Base-by-base conservation (phyloP, 1,284 basidiomycete genomes). In the Athelia sp. region DNA sequence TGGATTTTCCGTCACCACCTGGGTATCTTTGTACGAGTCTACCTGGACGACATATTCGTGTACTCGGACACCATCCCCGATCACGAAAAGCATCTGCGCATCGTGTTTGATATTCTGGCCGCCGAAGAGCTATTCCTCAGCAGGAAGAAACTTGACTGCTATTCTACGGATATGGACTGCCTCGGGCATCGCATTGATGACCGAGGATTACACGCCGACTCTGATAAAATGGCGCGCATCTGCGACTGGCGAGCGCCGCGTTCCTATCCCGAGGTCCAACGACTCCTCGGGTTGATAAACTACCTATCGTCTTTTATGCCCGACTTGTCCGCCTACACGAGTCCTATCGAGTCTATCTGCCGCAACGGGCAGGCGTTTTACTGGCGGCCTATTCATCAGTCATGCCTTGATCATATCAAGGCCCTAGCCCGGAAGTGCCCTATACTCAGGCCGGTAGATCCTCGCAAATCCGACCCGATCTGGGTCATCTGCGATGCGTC, bases 221-320 rank as follows among this genome's bases (percentile, higher is more conserved):
- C 51, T 17, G 50, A 63, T 42, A 62, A 64, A 44, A 50, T 65
- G 18, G 53, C 52, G 3, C n/a, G 45, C 1, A 58, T 68, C 4
- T 38, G 53, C 0, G 58, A 66, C 1, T 73, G 70, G 71, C 26
- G 54, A 32, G 51, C 45, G 2, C 72, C 69, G 0, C 46, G 58
- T 0, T 58, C 55, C 10, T 66, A 62, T 31, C 60, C 70, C n/a
- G 66, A 72, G 15, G 57, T 76, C 0, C 68, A 69, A 43, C 50
- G 58, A 13, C 75, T 75, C 43, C 48, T 75, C 0, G 73, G 71
- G 1, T 54, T 71, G 0, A 61, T 74, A 0, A 60, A 73, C 19
- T 76, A 74, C 53, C 47, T 76, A 0, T 58, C 63, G 0, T 58
- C 63, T 11, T 72, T 71, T 50, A 54, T 75, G 45, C 71, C 68